Evolutionary conservation across 1,284 basidiomycete species (phyloP), one percentile per base, ranked within the genome.

Genomic region (Puccinia sorghi): DNA sequence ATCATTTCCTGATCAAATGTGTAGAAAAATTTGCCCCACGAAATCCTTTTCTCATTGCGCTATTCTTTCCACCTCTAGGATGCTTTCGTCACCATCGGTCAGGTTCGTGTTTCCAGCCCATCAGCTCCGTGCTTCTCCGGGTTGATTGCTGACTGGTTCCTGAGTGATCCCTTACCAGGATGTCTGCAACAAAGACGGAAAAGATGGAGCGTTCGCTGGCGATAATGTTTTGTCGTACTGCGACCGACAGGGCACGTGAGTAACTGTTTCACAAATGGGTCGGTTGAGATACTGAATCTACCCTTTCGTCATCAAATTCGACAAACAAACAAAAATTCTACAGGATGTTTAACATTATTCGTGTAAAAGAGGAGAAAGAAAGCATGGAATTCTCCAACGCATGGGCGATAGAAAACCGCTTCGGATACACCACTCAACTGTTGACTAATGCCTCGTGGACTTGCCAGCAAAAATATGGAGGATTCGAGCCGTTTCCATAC

Each of bases 171-270:
- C 22, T 61, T 61, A n/a, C 63, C 20, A 79, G 77, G 77, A 79
- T 41, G 61, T 79, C 46, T 79, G 77, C 52, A 66, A 70, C 39
- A 52, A 61, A 41, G 41, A 72, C n/a, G 77, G 77, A 46, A 52
- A 48, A 27, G 67, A 79, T 72, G 77, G 77, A 37, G 77, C 77
- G 2, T 64, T 64, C n/a, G 43, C 11, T 8, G 77, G 70, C 7
- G 77, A 79, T 22, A 54, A 72, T 56, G 59, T 66, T 8, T 48
- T 79, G 27, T 79, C 77, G 3, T 79, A 79, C 43, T 79, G 77
- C 39, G 77, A 79, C 52, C 57, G 57, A 27, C 57, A 79, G 50
- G 77, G 77, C n/a, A 79, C 77, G 77, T 79, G 27, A 79, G 77
- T 79, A 32, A 3, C 25, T 37, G 13, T 12, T 15, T 32, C 25